A percentile compares a stretch with the other conserved stretches of the same genome.
Conservation (phyloP, 352 stramenopile species). For the Phytophthora parvispora region DNA sequence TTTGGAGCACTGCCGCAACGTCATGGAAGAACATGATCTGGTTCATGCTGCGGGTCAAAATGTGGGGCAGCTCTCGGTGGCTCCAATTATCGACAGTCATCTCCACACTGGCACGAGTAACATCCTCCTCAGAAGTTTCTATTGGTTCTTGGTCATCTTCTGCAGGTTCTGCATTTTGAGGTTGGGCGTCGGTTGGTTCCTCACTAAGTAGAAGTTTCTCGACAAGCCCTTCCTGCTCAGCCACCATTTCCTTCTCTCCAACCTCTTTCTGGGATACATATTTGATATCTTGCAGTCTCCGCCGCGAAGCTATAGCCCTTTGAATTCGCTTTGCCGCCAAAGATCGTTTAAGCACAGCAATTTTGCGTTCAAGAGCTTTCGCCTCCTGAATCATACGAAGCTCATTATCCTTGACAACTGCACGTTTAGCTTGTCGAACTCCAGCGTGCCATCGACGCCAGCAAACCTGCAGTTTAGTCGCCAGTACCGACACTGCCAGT, state of each 20-base stretch:
- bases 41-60: slow-evolving; percentile 41
- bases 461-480: slow-evolving; percentile 39
- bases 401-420: slow-evolving; percentile 41
- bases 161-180: background rate
- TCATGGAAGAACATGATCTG: slow-evolving; percentile 33
- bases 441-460: slow-evolving; percentile 42
- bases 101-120: slow-evolving; percentile 17
- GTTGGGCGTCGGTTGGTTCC: background rate
- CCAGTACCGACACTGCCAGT: slow-evolving; percentile 36
- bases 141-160: background rate
- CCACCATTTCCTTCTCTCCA: background rate
- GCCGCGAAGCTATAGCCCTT: slow-evolving; percentile 19
- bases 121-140: slow-evolving; percentile 2
- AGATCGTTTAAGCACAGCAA: slow-evolving; percentile 8
- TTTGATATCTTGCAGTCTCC: slow-evolving; percentile 5
- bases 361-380: slow-evolving; percentile 29
- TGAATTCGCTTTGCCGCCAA: slow-evolving; percentile 33
- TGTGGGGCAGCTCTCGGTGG: slow-evolving; percentile 46
- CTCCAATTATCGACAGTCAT: slow-evolving; percentile 43
- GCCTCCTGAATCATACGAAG: slow-evolving; percentile 40
- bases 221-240: background rate
- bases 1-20: slow-evolving; percentile 42
- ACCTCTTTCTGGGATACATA: slow-evolving; percentile 9
- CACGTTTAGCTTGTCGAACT: slow-evolving; percentile 35
- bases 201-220: background rate